These are phyloP conservation scores for Ustilago sp. DNA, from an alignment of 1,284 basidiomycete species.

Conservation along the genomic window DNA sequence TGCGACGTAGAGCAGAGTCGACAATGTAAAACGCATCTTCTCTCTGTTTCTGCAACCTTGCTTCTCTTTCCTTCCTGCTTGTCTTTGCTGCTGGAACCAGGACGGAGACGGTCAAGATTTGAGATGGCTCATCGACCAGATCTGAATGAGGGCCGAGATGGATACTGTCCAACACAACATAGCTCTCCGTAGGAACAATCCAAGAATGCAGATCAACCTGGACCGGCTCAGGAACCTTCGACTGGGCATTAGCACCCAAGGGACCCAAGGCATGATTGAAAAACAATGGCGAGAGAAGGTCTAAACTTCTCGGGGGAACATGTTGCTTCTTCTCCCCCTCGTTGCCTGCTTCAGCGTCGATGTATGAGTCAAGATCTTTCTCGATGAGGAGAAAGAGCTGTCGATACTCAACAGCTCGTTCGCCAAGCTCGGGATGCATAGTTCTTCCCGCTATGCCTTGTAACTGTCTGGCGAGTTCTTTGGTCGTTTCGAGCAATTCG, in stretches of 20 bases:
- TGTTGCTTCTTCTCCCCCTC: background rate
- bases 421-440: slow-evolving; percentile 86
- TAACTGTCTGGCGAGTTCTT: slow-evolving; percentile 75
- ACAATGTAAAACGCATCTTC: slow-evolving; percentile 56
- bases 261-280: slow-evolving; percentile 85
- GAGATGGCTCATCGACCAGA: background rate
- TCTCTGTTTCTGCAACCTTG: slow-evolving; percentile 11
- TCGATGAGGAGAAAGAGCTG: slow-evolving; percentile 84
- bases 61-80: slow-evolving; percentile 9
- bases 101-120: background rate
- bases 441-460: slow-evolving; percentile 73
- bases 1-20: slow-evolving; percentile 1
- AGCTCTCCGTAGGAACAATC: slow-evolving; percentile 75
- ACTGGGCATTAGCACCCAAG: slow-evolving; percentile 83
- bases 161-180: slow-evolving; percentile 32
- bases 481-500: slow-evolving; percentile 75
- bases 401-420: slow-evolving; percentile 83
- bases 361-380: slow-evolving; percentile 75
- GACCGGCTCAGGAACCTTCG: slow-evolving; percentile 81
- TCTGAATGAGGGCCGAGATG: slow-evolving; percentile 13
- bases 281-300: slow-evolving; percentile 85
- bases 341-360: background rate
- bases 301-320: slow-evolving; percentile 81
- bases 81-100: background rate
- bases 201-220: slow-evolving; percentile 86